phyloP scores from a whole-genome alignment of 805 yeast genomes.

The Blastobotrys peoriensis region DNA sequence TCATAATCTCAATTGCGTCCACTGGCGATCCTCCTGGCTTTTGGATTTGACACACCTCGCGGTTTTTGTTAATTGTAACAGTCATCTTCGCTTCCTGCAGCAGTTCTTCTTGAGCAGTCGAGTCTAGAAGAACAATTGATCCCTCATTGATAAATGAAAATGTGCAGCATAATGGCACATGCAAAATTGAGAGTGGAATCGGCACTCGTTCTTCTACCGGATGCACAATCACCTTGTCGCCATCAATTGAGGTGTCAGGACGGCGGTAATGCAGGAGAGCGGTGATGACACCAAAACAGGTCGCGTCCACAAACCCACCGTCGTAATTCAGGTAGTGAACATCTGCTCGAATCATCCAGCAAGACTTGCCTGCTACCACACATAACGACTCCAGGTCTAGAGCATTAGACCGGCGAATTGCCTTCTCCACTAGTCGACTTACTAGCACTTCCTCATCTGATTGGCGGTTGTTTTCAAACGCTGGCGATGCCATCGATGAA shows the following conservation, averaged over 20 bases:
- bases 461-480: slow-evolving; percentile 67
- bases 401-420: slow-evolving; percentile 85
- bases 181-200: slow-evolving; percentile 75
- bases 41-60: slow-evolving; percentile 83
- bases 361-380: slow-evolving; percentile 81
- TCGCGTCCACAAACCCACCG: slow-evolving; percentile 87
- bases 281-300: slow-evolving; percentile 84
- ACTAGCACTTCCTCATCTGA: slow-evolving; percentile 79
- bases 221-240: slow-evolving; percentile 50
- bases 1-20: slow-evolving; percentile 61
- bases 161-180: slow-evolving; percentile 84
- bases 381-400: slow-evolving; percentile 86
- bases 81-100: slow-evolving; percentile 75
- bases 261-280: slow-evolving; percentile 76
- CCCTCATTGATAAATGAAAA: slow-evolving; percentile 77
- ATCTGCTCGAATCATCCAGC: slow-evolving; percentile 90
- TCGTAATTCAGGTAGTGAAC: slow-evolving; percentile 84
- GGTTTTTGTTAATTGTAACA: slow-evolving; percentile 79
- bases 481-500: slow-evolving; percentile 83
- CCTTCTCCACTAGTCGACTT: slow-evolving; percentile 80
- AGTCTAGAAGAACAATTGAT: slow-evolving; percentile 50
- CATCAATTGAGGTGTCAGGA: slow-evolving; percentile 70
- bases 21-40: slow-evolving; percentile 88
- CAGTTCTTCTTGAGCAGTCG: slow-evolving; percentile 69
- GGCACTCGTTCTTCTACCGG: slow-evolving; percentile 77